A percentile compares a stretch with the other conserved stretches of the same genome.
phyloP scores from a whole-genome alignment of 2,329 filamentous ascomycete species.

The Madurella mycetomatis region DNA sequence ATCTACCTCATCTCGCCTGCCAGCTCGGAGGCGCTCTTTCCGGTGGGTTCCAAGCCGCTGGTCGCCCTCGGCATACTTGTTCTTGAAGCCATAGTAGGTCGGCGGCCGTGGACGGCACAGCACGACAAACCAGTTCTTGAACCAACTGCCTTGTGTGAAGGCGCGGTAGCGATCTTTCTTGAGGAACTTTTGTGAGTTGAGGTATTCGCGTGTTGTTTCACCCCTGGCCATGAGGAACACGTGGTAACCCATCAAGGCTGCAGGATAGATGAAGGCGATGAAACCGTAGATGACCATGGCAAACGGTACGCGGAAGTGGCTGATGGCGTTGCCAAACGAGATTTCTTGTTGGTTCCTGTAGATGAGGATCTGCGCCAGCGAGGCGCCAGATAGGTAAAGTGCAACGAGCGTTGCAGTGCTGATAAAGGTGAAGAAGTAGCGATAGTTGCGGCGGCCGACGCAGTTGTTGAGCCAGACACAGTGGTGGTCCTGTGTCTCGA shows the following conservation, averaged over 20 bases:
- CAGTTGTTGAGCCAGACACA: constrained; percentile 99
- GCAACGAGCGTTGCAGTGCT: constrained; percentile 71
- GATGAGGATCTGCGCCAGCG: constrained; percentile 73
- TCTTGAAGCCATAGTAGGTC: constrained; percentile 86
- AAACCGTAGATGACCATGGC: constrained; percentile 83
- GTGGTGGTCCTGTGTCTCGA: constrained; percentile 96
- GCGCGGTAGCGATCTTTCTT: constrained; percentile 89
- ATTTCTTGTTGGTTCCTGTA: constrained; percentile 62
- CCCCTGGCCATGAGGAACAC: constrained; percentile 85
- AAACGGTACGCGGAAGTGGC: constrained; percentile 73
- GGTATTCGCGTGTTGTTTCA: constrained; percentile 92
- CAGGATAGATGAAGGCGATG: constrained; percentile 72
- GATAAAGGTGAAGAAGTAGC: constrained; percentile 94
- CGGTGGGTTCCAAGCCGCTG: constrained; percentile 65
- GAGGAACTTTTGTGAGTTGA: constrained; percentile 92
- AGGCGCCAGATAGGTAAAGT: constrained; percentile 70
- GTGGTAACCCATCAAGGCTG: constrained; percentile 81
- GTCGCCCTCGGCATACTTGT: constrained; percentile 70
- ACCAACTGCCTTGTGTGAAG: constrained; percentile 71
- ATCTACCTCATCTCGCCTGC: constrained; percentile 41
- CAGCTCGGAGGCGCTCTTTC: constrained; percentile 34
- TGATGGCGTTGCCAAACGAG: constrained; percentile 64
- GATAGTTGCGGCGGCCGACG: constrained; percentile 92
- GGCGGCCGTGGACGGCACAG: constrained; percentile 79
- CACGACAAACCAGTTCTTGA: constrained; percentile 77